Evolutionary conservation across 805 yeast species (phyloP), one percentile per base, ranked within the genome.

Genomic region (Komagataella kurtzmanii): DNA sequence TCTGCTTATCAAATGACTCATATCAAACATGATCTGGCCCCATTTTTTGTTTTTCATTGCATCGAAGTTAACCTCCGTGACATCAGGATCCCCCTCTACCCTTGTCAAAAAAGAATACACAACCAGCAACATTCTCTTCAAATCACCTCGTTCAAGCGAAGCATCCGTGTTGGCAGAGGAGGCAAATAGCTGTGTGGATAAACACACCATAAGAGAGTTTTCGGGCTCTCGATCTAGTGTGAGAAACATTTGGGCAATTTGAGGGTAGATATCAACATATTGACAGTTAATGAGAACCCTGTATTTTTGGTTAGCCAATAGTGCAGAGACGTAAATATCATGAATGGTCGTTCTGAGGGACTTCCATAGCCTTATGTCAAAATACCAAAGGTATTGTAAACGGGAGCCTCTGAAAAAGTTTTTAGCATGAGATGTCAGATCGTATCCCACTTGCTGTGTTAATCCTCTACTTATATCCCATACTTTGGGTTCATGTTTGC

Each of bases 141-240:
- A 66, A 54, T 83, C 87, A 7, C 88, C 88, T 58, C 81, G 85
- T 30, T 70, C 65, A 6, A 81, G 73, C 23, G 86, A 76, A 24
- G 79, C 68, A 1, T 77, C 76, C 0, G 95, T 82, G 56, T 85
- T 83, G 0, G 89, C 77, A 0, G 97, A 97, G 51, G 95, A 84
- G 0, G 97, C 90, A 65, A 89, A 89, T 19, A 93, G 68, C 65
- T 93, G 99, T 0, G 91, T 81, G 0, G 95, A 81, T 18, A 91
- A 67, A 44, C 83, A 79, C 44, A 82, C 75, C 70, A 90, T 73
- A 3, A 86, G 74, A 10, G 91, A 87, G 51, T 79, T 67, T 58
- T 89, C 96, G 0, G 97, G 96, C 60, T 93, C 98, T 54, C 96
- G 74, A 60, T 93, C 99, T 55, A 80, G 69, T 0, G 75, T 67